These are phyloP conservation scores for Hypomontagnella monticulosa DNA, from an alignment of 495 filamentous ascomycete genomes.

Conservation along the genomic window DNA sequence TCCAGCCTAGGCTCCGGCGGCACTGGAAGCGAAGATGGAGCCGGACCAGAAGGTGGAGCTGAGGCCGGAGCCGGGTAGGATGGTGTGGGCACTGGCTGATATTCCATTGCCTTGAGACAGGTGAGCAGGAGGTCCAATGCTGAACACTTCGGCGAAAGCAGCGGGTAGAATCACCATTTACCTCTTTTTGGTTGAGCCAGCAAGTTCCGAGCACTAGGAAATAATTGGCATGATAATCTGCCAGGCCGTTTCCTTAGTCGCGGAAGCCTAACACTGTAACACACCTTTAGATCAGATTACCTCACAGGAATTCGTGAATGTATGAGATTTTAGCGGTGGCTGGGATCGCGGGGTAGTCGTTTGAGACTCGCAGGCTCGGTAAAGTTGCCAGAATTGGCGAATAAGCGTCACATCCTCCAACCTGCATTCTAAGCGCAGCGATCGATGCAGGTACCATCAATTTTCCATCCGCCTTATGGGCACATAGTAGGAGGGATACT, in stretches of 20 bases:
- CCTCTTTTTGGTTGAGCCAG: not conserved
- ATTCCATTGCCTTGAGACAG: slow-evolving; percentile 24
- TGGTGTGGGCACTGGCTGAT: slow-evolving; percentile 26
- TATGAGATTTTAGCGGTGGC: slow-evolving; percentile 22
- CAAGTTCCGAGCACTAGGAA: not conserved
- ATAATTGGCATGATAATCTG: not conserved
- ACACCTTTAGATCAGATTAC: not conserved
- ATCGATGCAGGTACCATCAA: not conserved
- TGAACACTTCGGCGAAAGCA: no score
- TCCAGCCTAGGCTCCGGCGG: slow-evolving; percentile 28
- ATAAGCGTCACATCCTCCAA: slow-evolving; percentile 21
- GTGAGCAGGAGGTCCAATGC: not conserved
- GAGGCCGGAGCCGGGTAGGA: slow-evolving; percentile 34
- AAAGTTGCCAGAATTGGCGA: slow-evolving; percentile 24
- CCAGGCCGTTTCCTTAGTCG: not conserved
- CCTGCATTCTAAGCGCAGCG: slow-evolving; percentile 6
- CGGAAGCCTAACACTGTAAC: no score
- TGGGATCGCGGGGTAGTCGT: slow-evolving; percentile 36
- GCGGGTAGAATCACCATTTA: not conserved
- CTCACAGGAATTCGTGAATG: not conserved
- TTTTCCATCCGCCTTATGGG: no score
- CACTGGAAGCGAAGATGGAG: slow-evolving; percentile 12
- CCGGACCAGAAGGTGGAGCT: slow-evolving; percentile 15
- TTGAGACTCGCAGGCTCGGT: slow-evolving; percentile 25
- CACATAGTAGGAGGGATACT: no score